Percentiles rank a stretch among this genome's conserved stretches.
Evolutionary conservation across 2,329 filamentous ascomycete genomes (phyloP).

Genomic region (Diplocarpon mali): DNA sequence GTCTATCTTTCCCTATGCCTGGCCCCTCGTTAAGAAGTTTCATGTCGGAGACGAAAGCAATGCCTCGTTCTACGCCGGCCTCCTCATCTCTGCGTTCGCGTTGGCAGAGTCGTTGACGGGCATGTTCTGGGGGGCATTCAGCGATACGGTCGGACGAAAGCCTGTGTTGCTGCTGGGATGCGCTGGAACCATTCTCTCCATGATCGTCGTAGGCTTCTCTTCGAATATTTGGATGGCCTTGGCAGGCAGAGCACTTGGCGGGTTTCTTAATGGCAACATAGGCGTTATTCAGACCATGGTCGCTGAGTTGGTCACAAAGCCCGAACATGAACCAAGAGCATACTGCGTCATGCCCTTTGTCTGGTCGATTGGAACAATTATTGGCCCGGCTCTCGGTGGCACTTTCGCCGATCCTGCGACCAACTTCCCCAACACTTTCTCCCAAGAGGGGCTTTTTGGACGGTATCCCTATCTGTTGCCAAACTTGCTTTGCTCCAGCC

Average conservation of each 20-base stretch:
- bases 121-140: constrained; percentile 79
- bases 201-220: constrained; percentile 74
- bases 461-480: constrained; percentile 80
- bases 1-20: constrained; percentile 87
- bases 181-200: constrained; percentile 68
- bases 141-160: constrained; percentile 74
- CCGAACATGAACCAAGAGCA: constrained; percentile 77
- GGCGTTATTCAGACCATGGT: constrained; percentile 83
- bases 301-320: constrained; percentile 71
- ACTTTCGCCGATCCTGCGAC: constrained; percentile 69
- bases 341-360: constrained; percentile 92
- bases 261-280: constrained; percentile 82
- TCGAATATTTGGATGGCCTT: constrained; percentile 77
- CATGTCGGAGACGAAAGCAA: constrained; percentile 59
- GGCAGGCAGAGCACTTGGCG: constrained; percentile 63
- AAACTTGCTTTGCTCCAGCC: constrained; percentile 67
- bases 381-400: constrained; percentile 81
- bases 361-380: constrained; percentile 82
- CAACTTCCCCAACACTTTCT: constrained; percentile 63
- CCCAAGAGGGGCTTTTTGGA: constrained; percentile 57
- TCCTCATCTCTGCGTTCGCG: constrained; percentile 79
- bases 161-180: constrained; percentile 76
- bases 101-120: constrained; percentile 73
- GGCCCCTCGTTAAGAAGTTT: constrained; percentile 70
- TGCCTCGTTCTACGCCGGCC: constrained; percentile 79